Conservation (phyloP, 257 asterid species). For the Solanum dulcamara region DNA sequence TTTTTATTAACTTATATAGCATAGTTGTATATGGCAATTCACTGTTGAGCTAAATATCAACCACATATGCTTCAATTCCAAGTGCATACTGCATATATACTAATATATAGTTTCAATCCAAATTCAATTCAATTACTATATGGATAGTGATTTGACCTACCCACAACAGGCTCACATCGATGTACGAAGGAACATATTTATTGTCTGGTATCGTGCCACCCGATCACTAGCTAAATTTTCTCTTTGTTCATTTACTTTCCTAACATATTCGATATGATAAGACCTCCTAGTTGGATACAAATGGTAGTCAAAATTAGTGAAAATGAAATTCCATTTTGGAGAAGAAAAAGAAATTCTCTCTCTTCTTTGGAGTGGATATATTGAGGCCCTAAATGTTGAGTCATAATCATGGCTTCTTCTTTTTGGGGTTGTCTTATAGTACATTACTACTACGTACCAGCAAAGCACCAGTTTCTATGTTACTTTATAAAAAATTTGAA, state of each 20-base stretch:
- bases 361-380: not conserved
- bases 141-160: not conserved
- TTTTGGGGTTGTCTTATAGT: not conserved
- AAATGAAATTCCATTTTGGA: not conserved
- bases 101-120: not conserved
- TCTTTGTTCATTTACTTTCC: not conserved
- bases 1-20: too few species aligned
- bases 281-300: not conserved
- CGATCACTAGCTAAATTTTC: not conserved
- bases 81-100: too few species aligned
- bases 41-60: not conserved
- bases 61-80: not conserved
- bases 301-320: not conserved
- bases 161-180: not conserved
- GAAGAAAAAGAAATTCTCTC: not conserved
- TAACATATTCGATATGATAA: not conserved
- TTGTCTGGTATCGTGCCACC: not conserved
- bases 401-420: conserved; percentile 1
- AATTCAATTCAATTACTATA: not conserved
- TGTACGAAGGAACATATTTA: not conserved
- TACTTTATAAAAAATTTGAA: not conserved
- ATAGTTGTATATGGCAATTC: not conserved
- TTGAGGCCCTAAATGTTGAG: not conserved
- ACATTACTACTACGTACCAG: not conserved
- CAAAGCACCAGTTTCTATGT: not conserved